Evolutionary conservation across 768 basidiomycete species (phyloP), one percentile per base, ranked within the genome.

Genomic region (Lentinula sp.): DNA sequence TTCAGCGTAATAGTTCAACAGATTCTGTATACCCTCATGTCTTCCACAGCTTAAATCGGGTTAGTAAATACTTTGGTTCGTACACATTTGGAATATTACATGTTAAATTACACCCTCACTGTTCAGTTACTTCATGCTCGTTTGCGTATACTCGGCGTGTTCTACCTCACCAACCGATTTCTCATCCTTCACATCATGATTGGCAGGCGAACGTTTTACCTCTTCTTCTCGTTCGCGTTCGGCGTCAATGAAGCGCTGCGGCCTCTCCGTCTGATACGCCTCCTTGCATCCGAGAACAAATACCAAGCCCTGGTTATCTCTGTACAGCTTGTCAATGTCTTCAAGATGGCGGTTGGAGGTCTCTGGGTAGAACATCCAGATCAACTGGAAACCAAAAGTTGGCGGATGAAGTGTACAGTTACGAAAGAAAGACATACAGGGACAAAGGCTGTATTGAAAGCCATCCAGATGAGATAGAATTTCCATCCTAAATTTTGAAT

Each of bases 381-480:
- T 68, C 39, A 80, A 63, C 80, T 81, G 35, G 4, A 13, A 42
- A 28, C 28, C 28, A 61, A 18, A 23, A 46, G 18, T 28, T 56
- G 16, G 49, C 31, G 15, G 28, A 34, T 6, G 10, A 31, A 56
- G 43, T 18, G 13, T 18, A 28, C 28, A 28, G 28, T 28, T 28
- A 28, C 2, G 43, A 34, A 7, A 23, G 28, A 31, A 59, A 21
- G 32, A 65, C 78, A 7, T 66, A 81, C 79, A 7, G 80, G 80
- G 35, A 82, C 75, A 59, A 82, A 80, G n/a, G 73, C 55, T 15
- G 75, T 75, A 62, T 82, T 80, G 70, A 80, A 80, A 6, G 74
- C 71, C 61, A 72, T 74, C 80, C 80, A 82, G 53, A 82, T 79
- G 46, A 80, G 66, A 58, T 80, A 81, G 65, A 80, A 81, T 46